Evolutionary conservation across 1,284 basidiomycete genomes (phyloP).

Genomic region (Leccinum pachyderme): DNA sequence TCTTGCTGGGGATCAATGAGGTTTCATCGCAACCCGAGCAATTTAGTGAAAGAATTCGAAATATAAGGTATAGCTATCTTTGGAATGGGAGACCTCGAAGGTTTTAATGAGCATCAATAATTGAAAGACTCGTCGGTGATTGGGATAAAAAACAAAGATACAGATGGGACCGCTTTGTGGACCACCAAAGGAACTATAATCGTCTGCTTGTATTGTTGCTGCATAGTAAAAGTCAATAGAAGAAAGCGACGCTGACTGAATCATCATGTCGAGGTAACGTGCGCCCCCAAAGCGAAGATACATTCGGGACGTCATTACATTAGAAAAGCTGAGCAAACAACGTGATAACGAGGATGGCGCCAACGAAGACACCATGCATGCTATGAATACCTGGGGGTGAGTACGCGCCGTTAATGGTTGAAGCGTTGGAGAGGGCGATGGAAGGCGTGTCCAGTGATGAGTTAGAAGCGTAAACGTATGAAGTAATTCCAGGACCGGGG

Average conservation of each 20-base stretch:
- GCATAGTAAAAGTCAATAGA: background rate
- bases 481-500: constrained; percentile 46
- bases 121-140: background rate
- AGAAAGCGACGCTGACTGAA: background rate
- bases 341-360: constrained; percentile 19
- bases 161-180: background rate
- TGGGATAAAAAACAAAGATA: background rate
- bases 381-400: constrained; percentile 8
- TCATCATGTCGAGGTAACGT: background rate
- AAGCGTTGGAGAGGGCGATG: constrained; percentile 53
- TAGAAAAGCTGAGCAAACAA: constrained; percentile 29
- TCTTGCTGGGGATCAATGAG: background rate
- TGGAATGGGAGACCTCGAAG: background rate
- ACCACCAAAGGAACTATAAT: background rate
- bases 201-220: background rate
- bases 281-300: background rate
- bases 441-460: constrained; percentile 47
- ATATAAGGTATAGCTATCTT: background rate
- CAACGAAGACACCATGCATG: constrained; percentile 13
- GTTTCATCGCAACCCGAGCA: background rate
- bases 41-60: background rate
- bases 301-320: constrained; percentile 7
- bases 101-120: background rate
- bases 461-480: constrained; percentile 63
- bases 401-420: constrained; percentile 45